Evolutionary conservation across 441 rosid species (phyloP), one percentile per base, ranked within the genome.

Genomic region (Erodium trifolium): DNA sequence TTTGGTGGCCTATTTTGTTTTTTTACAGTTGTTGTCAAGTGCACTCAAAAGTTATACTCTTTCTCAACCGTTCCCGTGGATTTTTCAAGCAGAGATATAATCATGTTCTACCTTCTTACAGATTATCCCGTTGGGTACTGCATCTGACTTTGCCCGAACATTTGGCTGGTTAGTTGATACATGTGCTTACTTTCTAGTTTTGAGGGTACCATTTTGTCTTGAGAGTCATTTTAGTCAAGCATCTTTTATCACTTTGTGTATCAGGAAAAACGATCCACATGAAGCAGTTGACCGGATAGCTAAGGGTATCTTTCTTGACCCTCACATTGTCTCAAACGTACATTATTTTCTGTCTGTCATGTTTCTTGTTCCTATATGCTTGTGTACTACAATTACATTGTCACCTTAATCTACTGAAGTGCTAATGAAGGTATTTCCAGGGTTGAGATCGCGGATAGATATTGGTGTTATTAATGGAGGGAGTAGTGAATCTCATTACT

Each of bases 51-150:
- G 45, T 41, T 41, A 41, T 7, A 5, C 19, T 13, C 27, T 55
- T 55, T 17, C 62, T 55, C 23, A 55, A 55, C 10, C 14, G 27
- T 55, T 55, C 2, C 23, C 10, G 23, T 55, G 62, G 62, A 39
- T 14, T 55, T 16, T 55, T 76, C 43, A 19, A 19, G 60, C 39
- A 49, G 74, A 71, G 66, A 70, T 69, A 31, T 77, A 70, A 72
- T 67, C 45, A 51, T 70, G 16, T 64, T 71, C 43, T 75, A 13
- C 65, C 47, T 79, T 76, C 73, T 47, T 77, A 72, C 90, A 92
- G 98, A 85, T 90, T 66, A 89, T 95, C 73, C 99, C 98, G 31
- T 76, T 95, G 71, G 99, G 99, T 47, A 95, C 99, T 65, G 99
- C 96, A 39, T 92, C 99, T 53, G 99, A 95, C 79, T 95, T 95